Evolutionary conservation across 768 basidiomycete genomes (phyloP).

Genomic region (Lactifluus pinguis): DNA sequence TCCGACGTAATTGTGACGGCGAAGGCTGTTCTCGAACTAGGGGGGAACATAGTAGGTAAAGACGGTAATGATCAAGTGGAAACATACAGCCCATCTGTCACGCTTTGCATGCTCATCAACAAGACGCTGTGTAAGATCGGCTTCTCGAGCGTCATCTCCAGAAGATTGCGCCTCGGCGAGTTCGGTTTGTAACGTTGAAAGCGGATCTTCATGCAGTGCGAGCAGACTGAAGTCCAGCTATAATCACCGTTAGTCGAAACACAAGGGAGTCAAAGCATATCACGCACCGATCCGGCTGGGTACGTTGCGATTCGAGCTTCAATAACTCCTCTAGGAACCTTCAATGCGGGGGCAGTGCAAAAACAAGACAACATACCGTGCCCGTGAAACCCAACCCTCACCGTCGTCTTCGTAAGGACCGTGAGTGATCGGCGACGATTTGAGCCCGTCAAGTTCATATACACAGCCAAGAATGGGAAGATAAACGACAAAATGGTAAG

Average conservation of each 20-base stretch:
- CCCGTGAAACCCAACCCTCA: slow-evolving; percentile 78
- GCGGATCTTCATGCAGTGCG: slow-evolving; percentile 73
- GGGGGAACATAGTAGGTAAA: slow-evolving; percentile 10
- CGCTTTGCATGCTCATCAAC: slow-evolving; percentile 65
- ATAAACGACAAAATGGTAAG: slow-evolving; percentile 96
- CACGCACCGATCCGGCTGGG: slow-evolving; percentile 74
- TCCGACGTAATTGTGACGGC: slow-evolving; percentile 82
- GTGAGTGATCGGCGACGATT: slow-evolving; percentile 70
- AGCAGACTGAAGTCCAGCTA: slow-evolving; percentile 91
- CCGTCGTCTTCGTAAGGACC: slow-evolving; percentile 56
- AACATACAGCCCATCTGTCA: slow-evolving; percentile 72
- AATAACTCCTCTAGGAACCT: slow-evolving; percentile 58
- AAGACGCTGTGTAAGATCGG: slow-evolving; percentile 47
- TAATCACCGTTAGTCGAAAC: neutral
- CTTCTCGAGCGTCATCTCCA: slow-evolving; percentile 28
- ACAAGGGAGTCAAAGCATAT: neutral
- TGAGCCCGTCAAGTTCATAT: slow-evolving; percentile 92
- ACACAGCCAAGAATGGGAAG: slow-evolving; percentile 73
- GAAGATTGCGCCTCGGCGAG: slow-evolving; percentile 40
- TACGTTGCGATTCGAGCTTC: slow-evolving; percentile 86
- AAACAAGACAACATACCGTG: slow-evolving; percentile 41
- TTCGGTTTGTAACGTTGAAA: slow-evolving; percentile 57
- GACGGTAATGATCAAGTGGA: neutral
- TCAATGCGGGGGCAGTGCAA: slow-evolving; percentile 13
- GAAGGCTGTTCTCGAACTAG: slow-evolving; percentile 81